Evolutionary conservation across 2,329 filamentous ascomycete genomes (phyloP), one percentile per base, ranked within the genome.

Genomic region (Microdochium nivale): DNA sequence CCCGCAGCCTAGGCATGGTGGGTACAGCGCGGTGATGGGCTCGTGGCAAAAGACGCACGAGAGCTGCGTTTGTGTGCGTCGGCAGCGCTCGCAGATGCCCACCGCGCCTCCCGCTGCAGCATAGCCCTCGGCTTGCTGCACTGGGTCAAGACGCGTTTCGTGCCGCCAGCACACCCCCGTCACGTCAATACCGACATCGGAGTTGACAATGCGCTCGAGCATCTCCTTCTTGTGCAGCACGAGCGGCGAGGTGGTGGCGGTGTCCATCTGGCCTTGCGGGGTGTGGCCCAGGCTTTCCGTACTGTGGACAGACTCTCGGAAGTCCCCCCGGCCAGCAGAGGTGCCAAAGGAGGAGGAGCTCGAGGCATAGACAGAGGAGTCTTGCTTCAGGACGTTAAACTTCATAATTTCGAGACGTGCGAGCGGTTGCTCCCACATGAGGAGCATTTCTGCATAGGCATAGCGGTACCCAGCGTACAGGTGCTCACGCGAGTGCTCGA

Each of bases 331-430:
- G 14, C 55, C 60, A 23, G 57, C 57, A 44, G 56, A 46, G 24
- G 48, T 55, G 2, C 56, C 54, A 3, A 62, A 60, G 2, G 59
- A 53, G 3, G 50, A 47, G 25, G n/a, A 24, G 16, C 16, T 48
- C 23, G 62, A 53, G 21, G 65, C 60, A 43, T 56, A 23, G 51
- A 62, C 58, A 47, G 59, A 55, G 21, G 62, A 63, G 48, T 76
- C 72, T 25, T 79, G 77, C 51, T 77, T 77, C 37, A 86, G 68
- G 3, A 80, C 75, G 55, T 86, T 86, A 60, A 86, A 87, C 60
- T 87, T 87, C 67, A 87, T 74, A 25, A 87, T 78, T 61, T 87
- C 84, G 1, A 87, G 73, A 19, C 83, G 74, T 30, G 80, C 75
- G 3, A 86, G 67, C 0, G 81, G 81, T 52, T 83, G 76, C 2